A percentile compares a stretch with the other conserved stretches of the same genome.
phyloP scores from a whole-genome alignment of 257 asterid species.

The Solanum lycopersicoides region DNA sequence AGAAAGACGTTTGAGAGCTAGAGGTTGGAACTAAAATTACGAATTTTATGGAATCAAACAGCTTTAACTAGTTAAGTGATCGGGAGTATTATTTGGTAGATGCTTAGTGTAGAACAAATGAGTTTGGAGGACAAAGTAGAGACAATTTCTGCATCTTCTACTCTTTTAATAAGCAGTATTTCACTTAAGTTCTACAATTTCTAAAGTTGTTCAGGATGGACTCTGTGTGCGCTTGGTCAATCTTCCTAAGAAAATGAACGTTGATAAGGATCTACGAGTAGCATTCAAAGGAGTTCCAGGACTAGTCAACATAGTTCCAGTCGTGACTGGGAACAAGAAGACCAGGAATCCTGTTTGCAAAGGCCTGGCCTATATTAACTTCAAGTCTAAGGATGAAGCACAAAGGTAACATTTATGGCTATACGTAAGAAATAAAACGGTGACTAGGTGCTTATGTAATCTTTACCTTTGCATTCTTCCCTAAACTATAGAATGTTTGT shows the following conservation, averaged over 20 bases:
- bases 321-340: constrained; percentile 72
- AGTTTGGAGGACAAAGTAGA: neutral
- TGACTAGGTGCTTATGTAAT: neutral
- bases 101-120: neutral
- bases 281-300: constrained; percentile 76
- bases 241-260: constrained; percentile 90
- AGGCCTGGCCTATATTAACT: constrained; percentile 72
- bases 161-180: neutral
- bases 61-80: neutral
- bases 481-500: neutral
- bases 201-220: constrained; percentile 23
- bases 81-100: neutral
- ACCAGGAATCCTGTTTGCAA: constrained; percentile 91
- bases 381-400: constrained; percentile 59
- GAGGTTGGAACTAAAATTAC: neutral
- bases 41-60: neutral
- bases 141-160: neutral
- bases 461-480: neutral
- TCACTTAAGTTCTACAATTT: constrained; percentile 19
- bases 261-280: constrained; percentile 56
- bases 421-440: neutral
- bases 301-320: constrained; percentile 53
- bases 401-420: constrained; percentile 29
- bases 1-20: neutral
- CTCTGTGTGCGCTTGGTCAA: constrained; percentile 67